phyloP scores from a whole-genome alignment of 2,329 filamentous ascomycete genomes.

The Emergomyces orientalis region DNA sequence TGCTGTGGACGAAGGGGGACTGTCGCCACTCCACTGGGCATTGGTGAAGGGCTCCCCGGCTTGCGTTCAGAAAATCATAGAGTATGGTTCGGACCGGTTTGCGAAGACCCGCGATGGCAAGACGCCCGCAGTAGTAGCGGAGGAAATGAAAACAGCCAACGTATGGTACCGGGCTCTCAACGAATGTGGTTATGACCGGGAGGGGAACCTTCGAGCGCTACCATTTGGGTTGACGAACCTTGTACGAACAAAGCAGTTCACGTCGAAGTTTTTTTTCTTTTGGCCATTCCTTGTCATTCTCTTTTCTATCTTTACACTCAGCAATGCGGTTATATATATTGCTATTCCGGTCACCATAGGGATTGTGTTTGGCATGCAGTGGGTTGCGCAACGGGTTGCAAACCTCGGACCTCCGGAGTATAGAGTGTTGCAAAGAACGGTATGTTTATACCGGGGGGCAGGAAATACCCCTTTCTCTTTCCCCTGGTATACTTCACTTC shows the following conservation, averaged over 20 bases:
- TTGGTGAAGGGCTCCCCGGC: slow-evolving; percentile 83
- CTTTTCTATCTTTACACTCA: slow-evolving; percentile 60
- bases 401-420: slow-evolving; percentile 80
- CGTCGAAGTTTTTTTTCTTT: slow-evolving; percentile 79
- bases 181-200: slow-evolving; percentile 73
- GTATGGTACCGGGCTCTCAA: slow-evolving; percentile 75
- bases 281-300: slow-evolving; percentile 76
- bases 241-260: slow-evolving; percentile 64
- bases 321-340: slow-evolving; percentile 62
- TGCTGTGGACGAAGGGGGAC: slow-evolving; percentile 79
- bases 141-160: slow-evolving; percentile 76
- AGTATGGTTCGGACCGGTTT: slow-evolving; percentile 91
- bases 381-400: slow-evolving; percentile 65
- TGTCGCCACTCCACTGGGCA: slow-evolving; percentile 93
- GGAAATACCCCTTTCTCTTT: background rate
- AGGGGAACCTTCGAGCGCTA: slow-evolving; percentile 60
- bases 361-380: slow-evolving; percentile 60
- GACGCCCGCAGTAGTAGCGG: slow-evolving; percentile 73
- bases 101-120: slow-evolving; percentile 84
- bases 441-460: slow-evolving; percentile 36
- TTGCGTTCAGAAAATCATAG: slow-evolving; percentile 86
- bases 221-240: slow-evolving; percentile 67
- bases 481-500: background rate
- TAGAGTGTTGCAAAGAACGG: slow-evolving; percentile 81
- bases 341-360: slow-evolving; percentile 63